Evolutionary conservation across 2,329 filamentous ascomycete genomes (phyloP), one percentile per base, ranked within the genome.

Genomic region (Colletotrichum lini): DNA sequence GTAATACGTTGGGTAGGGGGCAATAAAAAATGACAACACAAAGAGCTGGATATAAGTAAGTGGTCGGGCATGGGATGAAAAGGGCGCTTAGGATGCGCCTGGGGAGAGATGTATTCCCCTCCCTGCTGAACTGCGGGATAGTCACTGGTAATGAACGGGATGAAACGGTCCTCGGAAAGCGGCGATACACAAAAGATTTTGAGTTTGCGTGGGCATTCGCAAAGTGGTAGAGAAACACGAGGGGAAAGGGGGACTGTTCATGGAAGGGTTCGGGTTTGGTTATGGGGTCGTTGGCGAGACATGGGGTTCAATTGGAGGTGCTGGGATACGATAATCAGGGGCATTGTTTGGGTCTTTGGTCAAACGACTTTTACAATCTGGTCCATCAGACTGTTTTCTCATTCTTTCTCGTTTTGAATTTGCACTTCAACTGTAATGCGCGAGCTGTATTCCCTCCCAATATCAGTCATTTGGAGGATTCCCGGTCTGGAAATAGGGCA

Each of bases 111-210:
- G 23, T 1, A 38, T 15, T n/a, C 8, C 12, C 30, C 30, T n/a
- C 44, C 18, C 44, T 15, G 44, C 15, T 7, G 15, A 21, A 18
- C 4, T 23, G 38, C 53, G 15, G 54, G 38, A 26, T 26, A 4
- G 42, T 58, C 38, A 38, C 9, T 4, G 38, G 38, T 10, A 10
- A 9, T 35, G 21, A 18, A 26, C 4, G 54, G 54, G n/a, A 12
- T 10, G 54, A n/a, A 13, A 4, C 6, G 35, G 16, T 58, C 13
- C 38, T 58, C n/a, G 21, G 40, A n/a, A 26, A 15, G 26, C 38
- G 54, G 54, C 18, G 54, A 58, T 58, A 58, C 54, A 58, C 23
- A 58, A 44, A 58, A 44, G 44, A 47, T 6, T 4, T n/a, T 15
- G n/a, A 44, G 38, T 44, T 44, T 38, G 9, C 9, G 18, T 30